Evolutionary conservation across 1,284 basidiomycete species (phyloP).

Genomic region (Ceratobasidium papillatum): DNA sequence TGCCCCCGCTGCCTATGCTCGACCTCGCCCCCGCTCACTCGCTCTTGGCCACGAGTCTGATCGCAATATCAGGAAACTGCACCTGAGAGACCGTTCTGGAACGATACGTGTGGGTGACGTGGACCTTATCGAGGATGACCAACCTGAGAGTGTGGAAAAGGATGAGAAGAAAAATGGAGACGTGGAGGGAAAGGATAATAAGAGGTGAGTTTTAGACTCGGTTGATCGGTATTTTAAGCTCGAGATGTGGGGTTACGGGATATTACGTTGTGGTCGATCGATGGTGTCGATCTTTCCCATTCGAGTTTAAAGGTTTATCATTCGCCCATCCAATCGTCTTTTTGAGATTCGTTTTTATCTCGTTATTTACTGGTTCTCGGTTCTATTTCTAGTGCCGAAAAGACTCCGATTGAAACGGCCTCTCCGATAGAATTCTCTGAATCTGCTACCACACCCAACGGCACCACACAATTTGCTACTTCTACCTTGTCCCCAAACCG

Average conservation of each 20-base stretch:
- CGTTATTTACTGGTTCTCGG: background rate
- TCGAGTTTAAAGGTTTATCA: background rate
- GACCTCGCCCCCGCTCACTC: slow-evolving; percentile 13
- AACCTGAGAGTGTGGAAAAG: background rate
- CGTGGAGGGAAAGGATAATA: slow-evolving; percentile 4
- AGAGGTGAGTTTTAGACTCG: slow-evolving; percentile 34
- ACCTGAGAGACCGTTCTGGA: background rate
- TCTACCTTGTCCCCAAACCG: background rate
- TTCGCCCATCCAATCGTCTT: background rate
- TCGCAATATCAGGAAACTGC: background rate
- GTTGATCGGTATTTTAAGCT: slow-evolving; percentile 21
- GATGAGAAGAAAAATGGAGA: background rate
- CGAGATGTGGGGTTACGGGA: slow-evolving; percentile 23
- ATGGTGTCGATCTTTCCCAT: background rate
- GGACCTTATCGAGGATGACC: background rate
- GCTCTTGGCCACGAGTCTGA: slow-evolving; percentile 33
- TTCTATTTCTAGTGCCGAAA: background rate
- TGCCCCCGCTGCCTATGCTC: background rate
- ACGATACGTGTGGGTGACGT: background rate
- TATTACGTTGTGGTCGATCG: background rate
- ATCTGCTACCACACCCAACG: slow-evolving; percentile 2
- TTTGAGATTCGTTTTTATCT: background rate
- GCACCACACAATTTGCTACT: background rate
- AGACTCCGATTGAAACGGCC: background rate
- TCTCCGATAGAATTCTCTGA: slow-evolving; percentile 10